These are phyloP conservation scores for Zasmidium citrigriseum DNA, from an alignment of 2,329 filamentous ascomycete genomes.

Conservation along the genomic window DNA sequence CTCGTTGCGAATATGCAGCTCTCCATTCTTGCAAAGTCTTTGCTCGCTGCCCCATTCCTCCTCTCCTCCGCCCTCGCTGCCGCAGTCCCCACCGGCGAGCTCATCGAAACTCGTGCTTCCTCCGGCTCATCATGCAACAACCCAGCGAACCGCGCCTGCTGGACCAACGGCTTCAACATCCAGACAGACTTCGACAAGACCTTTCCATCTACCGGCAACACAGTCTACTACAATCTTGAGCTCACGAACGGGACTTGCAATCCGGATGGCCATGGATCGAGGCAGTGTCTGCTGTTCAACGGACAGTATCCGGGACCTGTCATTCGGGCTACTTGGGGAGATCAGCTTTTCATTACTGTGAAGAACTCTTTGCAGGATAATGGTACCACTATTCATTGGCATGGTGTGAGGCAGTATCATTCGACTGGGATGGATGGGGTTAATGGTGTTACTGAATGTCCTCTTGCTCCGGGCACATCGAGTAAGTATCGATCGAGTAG, in stretches of 20 bases:
- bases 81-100: neutral
- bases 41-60: neutral
- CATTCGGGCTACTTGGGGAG: constrained; percentile 28
- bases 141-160: constrained; percentile 29
- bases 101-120: neutral
- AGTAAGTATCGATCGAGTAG: constrained; percentile 38
- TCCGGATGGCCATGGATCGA: constrained; percentile 38
- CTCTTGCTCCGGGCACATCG: constrained; percentile 17
- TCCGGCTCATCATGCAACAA: constrained; percentile 37
- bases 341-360: constrained; percentile 36
- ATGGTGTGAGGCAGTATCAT: constrained; percentile 38
- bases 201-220: constrained; percentile 35
- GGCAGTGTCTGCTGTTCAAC: constrained; percentile 57
- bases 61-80: neutral
- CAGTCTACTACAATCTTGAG: constrained; percentile 36
- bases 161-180: constrained; percentile 31
- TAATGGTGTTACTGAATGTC: constrained; percentile 20
- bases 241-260: constrained; percentile 47
- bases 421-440: constrained; percentile 38
- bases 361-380: constrained; percentile 41
- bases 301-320: constrained; percentile 58
- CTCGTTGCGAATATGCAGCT: neutral
- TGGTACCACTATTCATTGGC: constrained; percentile 44
- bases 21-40: neutral
- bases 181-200: constrained; percentile 37